A percentile compares a stretch with the other conserved stretches of the same genome.
Evolutionary conservation across 2,329 filamentous ascomycete species (phyloP).

Genomic region (Dryadomyces quercivorus): DNA sequence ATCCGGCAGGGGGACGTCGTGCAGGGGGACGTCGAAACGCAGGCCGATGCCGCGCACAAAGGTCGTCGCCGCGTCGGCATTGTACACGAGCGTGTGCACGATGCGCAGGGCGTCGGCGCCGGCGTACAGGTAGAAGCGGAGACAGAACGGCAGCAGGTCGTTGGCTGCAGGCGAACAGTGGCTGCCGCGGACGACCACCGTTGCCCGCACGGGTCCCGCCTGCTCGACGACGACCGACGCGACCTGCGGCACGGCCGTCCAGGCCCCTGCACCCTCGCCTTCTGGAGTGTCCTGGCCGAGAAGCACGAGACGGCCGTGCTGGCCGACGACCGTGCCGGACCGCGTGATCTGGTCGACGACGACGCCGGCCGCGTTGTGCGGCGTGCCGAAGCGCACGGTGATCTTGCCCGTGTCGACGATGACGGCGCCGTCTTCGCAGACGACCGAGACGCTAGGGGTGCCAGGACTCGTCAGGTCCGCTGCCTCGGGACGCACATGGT

Average conservation of each 20-base stretch:
- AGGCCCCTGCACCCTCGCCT: constrained; percentile 21
- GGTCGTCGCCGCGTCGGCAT: constrained; percentile 30
- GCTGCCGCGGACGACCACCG: not conserved
- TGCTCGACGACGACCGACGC: constrained; percentile 34
- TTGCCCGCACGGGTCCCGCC: constrained; percentile 6
- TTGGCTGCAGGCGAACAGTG: constrained; percentile 28
- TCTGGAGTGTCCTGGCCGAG: constrained; percentile 33
- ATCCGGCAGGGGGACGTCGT: constrained; percentile 39
- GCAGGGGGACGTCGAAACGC: constrained; percentile 41
- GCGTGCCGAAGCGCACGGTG: constrained; percentile 17
- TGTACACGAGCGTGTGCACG: constrained; percentile 44
- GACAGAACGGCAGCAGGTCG: constrained; percentile 35
- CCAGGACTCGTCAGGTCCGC: too few species aligned
- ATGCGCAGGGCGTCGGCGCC: constrained; percentile 41
- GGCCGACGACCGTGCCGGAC: constrained; percentile 28
- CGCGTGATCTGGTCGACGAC: constrained; percentile 28
- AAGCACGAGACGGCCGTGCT: constrained; percentile 38
- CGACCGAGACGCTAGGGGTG: not conserved
- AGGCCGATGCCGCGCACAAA: constrained; percentile 31
- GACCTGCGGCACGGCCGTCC: constrained; percentile 25
- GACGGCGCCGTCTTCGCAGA: constrained; percentile 23
- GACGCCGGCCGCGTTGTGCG: constrained; percentile 28
- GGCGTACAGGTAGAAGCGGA: constrained; percentile 48
- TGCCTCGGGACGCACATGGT: too few species aligned
- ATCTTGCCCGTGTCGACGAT: constrained; percentile 30